These are phyloP conservation scores for Scleromitrula shiraiana DNA, from an alignment of 2,329 filamentous ascomycete genomes.

Conservation along the genomic window DNA sequence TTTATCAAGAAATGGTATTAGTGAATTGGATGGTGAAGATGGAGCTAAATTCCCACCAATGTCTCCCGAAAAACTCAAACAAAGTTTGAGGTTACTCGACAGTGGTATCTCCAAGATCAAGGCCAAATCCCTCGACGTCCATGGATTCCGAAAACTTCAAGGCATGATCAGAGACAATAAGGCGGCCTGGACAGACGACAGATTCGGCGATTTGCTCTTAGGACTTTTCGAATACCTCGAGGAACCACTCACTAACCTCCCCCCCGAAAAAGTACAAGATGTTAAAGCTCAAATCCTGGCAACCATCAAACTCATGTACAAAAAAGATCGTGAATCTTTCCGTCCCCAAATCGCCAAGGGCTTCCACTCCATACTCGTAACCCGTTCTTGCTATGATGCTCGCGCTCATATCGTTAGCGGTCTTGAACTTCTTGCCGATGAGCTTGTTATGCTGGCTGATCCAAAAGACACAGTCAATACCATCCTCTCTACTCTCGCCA, in stretches of 20 bases:
- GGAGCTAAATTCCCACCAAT: slow-evolving; percentile 17
- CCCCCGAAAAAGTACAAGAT: slow-evolving; percentile 60
- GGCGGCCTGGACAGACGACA: slow-evolving; percentile 56
- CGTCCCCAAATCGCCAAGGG: slow-evolving; percentile 59
- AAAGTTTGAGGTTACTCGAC: slow-evolving; percentile 56
- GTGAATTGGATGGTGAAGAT: slow-evolving; percentile 11
- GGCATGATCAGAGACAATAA: slow-evolving; percentile 61
- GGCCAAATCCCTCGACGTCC: slow-evolving; percentile 65
- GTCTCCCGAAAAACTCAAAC: slow-evolving; percentile 46
- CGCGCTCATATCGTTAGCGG: slow-evolving; percentile 66
- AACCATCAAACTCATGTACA: slow-evolving; percentile 65
- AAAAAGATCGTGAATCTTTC: slow-evolving; percentile 57
- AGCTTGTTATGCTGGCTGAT: slow-evolving; percentile 60
- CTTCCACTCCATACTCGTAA: slow-evolving; percentile 57
- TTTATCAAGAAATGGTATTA: slow-evolving; percentile 16
- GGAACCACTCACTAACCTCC: slow-evolving; percentile 44
- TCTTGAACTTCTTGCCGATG: slow-evolving; percentile 64
- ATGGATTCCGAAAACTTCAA: slow-evolving; percentile 73
- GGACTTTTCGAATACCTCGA: slow-evolving; percentile 68
- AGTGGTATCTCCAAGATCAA: slow-evolving; percentile 70
- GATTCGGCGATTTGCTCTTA: slow-evolving; percentile 58
- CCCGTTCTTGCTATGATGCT: slow-evolving; percentile 58
- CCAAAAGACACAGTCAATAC: slow-evolving; percentile 51
- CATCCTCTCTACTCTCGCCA: slow-evolving; percentile 42
- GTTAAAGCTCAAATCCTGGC: slow-evolving; percentile 67